These are phyloP conservation scores for Leishmania amazonensis DNA, from an alignment of 208 protist species.

Conservation along the genomic window DNA sequence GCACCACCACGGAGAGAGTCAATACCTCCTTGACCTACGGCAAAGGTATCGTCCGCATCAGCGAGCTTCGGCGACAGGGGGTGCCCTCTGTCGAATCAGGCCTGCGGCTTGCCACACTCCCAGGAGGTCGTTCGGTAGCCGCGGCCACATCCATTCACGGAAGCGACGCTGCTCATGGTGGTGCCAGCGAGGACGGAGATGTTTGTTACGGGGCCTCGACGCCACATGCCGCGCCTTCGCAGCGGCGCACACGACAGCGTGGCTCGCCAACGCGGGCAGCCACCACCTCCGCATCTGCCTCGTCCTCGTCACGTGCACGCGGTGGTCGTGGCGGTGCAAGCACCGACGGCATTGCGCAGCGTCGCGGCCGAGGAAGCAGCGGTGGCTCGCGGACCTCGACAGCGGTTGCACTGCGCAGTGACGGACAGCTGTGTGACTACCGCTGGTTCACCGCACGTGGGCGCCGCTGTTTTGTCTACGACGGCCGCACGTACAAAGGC, in stretches of 20 bases:
- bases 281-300: neutral
- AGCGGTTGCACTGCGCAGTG: conserved; percentile 34
- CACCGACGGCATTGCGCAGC: neutral
- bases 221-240: neutral
- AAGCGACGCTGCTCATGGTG: neutral
- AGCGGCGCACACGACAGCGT: neutral
- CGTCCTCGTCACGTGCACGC: neutral
- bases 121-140: neutral
- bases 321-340: neutral
- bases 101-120: conserved; percentile 12
- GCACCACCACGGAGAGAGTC: neutral
- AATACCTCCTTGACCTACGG: conserved; percentile 34
- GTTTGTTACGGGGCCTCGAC: neutral
- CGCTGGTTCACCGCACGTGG: conserved; percentile 65
- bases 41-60: conserved; percentile 71
- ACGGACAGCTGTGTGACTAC: conserved; percentile 49
- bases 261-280: neutral
- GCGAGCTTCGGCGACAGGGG: conserved; percentile 50
- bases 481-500: conserved; percentile 63
- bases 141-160: neutral
- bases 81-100: conserved; percentile 18
- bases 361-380: neutral
- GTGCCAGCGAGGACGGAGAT: neutral
- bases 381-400: neutral
- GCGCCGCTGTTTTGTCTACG: conserved; percentile 70